Evolutionary conservation across 2,329 filamentous ascomycete genomes (phyloP), one percentile per base, ranked within the genome.

Genomic region (Geosmithia flava): DNA sequence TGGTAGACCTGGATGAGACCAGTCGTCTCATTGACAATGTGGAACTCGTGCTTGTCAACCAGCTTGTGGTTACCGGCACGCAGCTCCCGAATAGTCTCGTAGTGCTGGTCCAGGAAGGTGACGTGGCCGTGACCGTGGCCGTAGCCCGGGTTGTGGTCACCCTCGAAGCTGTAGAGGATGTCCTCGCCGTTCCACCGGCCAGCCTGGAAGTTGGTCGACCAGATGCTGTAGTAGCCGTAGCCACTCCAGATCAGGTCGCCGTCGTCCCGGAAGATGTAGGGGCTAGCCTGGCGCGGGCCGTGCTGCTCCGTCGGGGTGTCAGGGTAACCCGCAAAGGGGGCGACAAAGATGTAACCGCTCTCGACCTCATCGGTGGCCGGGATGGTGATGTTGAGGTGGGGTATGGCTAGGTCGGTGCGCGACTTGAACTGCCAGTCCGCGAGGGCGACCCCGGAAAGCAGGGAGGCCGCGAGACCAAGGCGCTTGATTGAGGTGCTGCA

Each of bases 211-310:
- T 78, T 78, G 50, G 68, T 68, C 1, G 68, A 58, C 69, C 73
- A 77, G 55, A 71, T 71, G 30, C 67, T 69, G 53, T 70, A 75
- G 54, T 71, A 69, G 3, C 66, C 68, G 48, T 74, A 74, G 2
- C 76, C 73, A 1, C 75, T 78, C 75, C 75, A 80, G 20, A 80
- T 63, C 0, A 80, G 62, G 46, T 78, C 72, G 2, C 75, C 75
- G 30, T 74, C 60, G 53, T 76, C 68, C 6, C 67, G 66, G 53
- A 77, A 71, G 53, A 80, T 79, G 55, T 79, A 80, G 1, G 75
- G 70, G 0, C 64, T 73, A 1, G 72, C 65, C 57, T 78, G 75
- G 5, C 68, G 66, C 2, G 74, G 73, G 0, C 70, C 71, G 49
- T 70, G 64, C 49, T 62, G 64, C 51, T 62, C 64, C 13, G 56